These are phyloP conservation scores for Yarrowia sp. DNA, from an alignment of 805 yeast genomes.

Conservation along the genomic window DNA sequence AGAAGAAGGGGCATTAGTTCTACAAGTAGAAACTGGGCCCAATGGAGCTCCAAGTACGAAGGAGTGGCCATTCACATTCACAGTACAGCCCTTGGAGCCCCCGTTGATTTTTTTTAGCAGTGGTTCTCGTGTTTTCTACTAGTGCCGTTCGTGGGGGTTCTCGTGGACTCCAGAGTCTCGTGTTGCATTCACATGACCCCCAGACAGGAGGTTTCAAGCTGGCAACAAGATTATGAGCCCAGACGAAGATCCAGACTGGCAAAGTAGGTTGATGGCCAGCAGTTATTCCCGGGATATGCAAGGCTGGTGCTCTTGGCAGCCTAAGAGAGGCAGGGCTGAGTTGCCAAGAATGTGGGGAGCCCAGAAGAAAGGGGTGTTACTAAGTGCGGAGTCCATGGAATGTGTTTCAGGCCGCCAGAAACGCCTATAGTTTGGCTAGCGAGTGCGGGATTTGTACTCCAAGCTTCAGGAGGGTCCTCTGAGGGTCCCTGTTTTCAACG, in stretches of 20 bases:
- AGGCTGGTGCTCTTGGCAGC: conserved; percentile 31
- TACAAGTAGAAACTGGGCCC: neutral
- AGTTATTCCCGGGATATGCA: conserved; percentile 38
- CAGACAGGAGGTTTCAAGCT: neutral
- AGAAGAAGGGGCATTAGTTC: neutral
- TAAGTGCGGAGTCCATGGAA: conserved; percentile 2
- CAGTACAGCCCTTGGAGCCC: neutral
- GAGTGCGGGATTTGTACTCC: neutral
- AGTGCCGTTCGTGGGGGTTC: too few relatives aligned
- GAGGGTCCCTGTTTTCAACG: too few relatives aligned
- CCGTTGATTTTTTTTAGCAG: neutral
- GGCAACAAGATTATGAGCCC: conserved; percentile 8
- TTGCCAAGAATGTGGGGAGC: conserved; percentile 38
- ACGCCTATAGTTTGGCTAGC: neutral
- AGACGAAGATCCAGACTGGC: neutral
- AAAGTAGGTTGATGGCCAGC: conserved; percentile 4
- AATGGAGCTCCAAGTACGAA: neutral
- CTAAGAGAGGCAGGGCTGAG: conserved; percentile 36
- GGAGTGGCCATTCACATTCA: neutral
- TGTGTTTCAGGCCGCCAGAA: neutral
- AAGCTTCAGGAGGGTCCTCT: too few relatives aligned
- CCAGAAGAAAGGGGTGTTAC: neutral
- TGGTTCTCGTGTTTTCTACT: neutral
- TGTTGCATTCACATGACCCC: neutral
- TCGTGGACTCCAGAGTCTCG: neutral